Evolutionary conservation across 2,329 filamentous ascomycete species (phyloP).

Genomic region (Curvularia sp.): DNA sequence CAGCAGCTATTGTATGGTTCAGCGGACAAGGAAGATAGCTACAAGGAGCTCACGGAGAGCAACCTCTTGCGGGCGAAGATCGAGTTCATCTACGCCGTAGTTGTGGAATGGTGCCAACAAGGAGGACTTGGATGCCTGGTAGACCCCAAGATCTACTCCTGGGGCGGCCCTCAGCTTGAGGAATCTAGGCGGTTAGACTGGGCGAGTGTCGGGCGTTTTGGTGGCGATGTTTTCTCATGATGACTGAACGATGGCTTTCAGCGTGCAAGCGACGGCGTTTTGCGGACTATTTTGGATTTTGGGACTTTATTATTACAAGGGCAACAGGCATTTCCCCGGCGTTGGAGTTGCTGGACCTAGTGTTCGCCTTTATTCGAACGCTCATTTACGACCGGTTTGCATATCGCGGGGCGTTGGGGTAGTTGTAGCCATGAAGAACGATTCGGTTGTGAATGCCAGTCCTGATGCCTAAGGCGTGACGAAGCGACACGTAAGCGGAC

Average conservation of each 20-base stretch:
- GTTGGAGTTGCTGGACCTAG: conserved; percentile 29
- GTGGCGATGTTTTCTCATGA: conserved; percentile 53
- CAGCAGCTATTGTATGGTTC: conserved; percentile 73
- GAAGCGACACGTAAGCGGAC: conserved; percentile 30
- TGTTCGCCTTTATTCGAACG: conserved; percentile 29
- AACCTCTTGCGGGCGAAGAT: conserved; percentile 79
- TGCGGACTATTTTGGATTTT: conserved; percentile 15
- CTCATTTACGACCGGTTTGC: conserved; percentile 37
- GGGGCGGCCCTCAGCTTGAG: conserved; percentile 54
- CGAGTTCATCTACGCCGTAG: conserved; percentile 71
- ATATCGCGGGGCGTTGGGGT: conserved; percentile 18
- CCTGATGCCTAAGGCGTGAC: conserved; percentile 24
- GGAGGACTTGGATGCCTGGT: conserved; percentile 67
- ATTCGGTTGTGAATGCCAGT: conserved; percentile 20
- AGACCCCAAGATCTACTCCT: conserved; percentile 49
- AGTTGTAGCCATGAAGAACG: conserved; percentile 23
- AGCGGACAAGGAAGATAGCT: conserved; percentile 57
- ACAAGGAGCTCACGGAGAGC: conserved; percentile 65
- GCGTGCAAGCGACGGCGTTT: conserved; percentile 42
- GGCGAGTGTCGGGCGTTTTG: conserved; percentile 57
- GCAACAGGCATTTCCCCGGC: conserved; percentile 42
- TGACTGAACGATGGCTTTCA: conserved; percentile 22
- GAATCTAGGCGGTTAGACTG: conserved; percentile 56
- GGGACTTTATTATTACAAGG: conserved; percentile 35
- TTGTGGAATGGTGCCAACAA: conserved; percentile 74